These are phyloP conservation scores for Ophiostoma sp. DNA, from an alignment of 2,329 filamentous ascomycete species.

Conservation along the genomic window DNA sequence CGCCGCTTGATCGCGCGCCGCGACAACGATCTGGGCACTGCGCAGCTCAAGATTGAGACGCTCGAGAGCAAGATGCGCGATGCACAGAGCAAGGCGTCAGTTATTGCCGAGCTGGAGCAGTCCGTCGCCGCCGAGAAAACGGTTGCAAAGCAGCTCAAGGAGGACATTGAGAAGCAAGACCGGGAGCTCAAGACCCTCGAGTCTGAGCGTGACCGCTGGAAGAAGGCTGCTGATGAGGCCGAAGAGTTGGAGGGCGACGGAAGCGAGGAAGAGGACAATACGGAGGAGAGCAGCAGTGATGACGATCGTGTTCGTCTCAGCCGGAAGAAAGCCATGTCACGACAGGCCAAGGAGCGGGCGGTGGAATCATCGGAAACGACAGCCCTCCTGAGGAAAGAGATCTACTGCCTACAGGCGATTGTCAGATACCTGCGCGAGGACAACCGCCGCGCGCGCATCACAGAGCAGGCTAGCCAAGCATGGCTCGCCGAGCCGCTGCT, in stretches of 20 bases:
- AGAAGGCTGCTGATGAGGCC: slow-evolving; percentile 61
- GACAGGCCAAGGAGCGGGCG: slow-evolving; percentile 49
- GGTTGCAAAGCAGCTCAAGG: slow-evolving; percentile 49
- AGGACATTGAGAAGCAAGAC: slow-evolving; percentile 62
- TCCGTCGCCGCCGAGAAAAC: slow-evolving; percentile 50
- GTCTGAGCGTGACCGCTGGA: slow-evolving; percentile 63
- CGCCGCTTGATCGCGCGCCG: slow-evolving; percentile 65
- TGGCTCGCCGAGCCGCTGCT: slow-evolving; percentile 61
- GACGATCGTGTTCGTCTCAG: slow-evolving; percentile 35
- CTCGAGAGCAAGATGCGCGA: slow-evolving; percentile 83
- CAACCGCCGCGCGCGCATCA: slow-evolving; percentile 55
- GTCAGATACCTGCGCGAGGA: slow-evolving; percentile 64
- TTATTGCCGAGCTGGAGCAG: slow-evolving; percentile 60
- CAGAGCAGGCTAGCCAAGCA: slow-evolving; percentile 50
- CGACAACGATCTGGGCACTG: slow-evolving; percentile 78
- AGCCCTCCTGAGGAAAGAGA: slow-evolving; percentile 64
- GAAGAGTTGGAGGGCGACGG: slow-evolving; percentile 46
- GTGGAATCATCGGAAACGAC: slow-evolving; percentile 68
- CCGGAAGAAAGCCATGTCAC: slow-evolving; percentile 10
- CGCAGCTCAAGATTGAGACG: slow-evolving; percentile 87
- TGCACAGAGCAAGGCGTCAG: slow-evolving; percentile 68
- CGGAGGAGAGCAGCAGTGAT: neutral
- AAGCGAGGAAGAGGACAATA: slow-evolving; percentile 8
- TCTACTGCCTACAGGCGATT: slow-evolving; percentile 57
- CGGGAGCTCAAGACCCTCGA: slow-evolving; percentile 61